Evolutionary conservation across 192 early-diverging fungal species (phyloP), one percentile per base, ranked within the genome.

Genomic region (Umbelopsis sp.): DNA sequence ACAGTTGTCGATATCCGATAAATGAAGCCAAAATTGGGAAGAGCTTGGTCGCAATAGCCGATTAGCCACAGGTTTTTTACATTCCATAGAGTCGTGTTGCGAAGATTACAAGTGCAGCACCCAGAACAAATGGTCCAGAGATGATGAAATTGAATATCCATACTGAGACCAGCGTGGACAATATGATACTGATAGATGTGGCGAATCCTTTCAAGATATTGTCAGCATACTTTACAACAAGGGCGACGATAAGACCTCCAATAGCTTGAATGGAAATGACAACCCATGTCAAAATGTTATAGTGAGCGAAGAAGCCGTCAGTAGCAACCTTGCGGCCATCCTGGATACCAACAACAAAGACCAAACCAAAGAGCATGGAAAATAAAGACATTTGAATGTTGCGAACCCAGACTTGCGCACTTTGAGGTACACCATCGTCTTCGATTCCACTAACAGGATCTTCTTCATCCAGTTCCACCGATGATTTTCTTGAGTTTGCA

Each of bases 151-250:
- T 89, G 82, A 99, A 99, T 16, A 96, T 72, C 68, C 87, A 92
- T 17, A 95, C 86, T 52, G 94, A 95, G 1, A 90, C 89, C 66
- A 96, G 70, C 45, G 87, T 92, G 9, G 94, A 96, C 45, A 99
- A 84, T 44, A 99, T 91, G 67, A 99, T 98, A 43, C 95, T 94
- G 65, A 99, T 90, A 66, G 92, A 94, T 7, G 97, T 98, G 10
- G 97, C 96, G 85, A 99, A 99, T n/a, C 97, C 95, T 77, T 99
- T 99, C 43, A 99, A 83, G 69, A 99, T 98, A 73, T 98, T 99
- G 75, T 99, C 97, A 0, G 97, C 96, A 78, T 95, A 98, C 83
- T 98, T 97, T 45, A 99, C 96, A 3, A 99, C 96, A 0, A 99
- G 73, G 0, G 97, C 95, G 1, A 98, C 97, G 68, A 99, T 89